phyloP scores from a whole-genome alignment of 768 basidiomycete species.

The Russula abietina region DNA sequence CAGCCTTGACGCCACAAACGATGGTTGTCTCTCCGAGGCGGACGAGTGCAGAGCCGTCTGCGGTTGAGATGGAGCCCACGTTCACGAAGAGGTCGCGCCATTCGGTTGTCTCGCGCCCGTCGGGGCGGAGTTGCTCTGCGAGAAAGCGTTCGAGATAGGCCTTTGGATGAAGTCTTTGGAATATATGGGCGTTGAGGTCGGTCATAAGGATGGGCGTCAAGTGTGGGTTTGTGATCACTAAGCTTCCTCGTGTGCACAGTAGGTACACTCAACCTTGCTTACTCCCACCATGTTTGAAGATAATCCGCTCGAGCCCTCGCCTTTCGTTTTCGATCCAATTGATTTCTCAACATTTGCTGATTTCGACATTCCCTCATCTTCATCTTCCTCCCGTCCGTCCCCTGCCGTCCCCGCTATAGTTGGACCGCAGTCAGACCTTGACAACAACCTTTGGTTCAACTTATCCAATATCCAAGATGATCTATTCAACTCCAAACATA shows the following conservation, averaged over 20 bases:
- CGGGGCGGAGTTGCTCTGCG: conserved; percentile 69
- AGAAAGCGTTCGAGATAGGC: conserved; percentile 86
- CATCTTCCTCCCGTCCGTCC: conserved; percentile 1
- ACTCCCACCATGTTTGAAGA: conserved; percentile 17
- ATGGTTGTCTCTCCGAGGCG: conserved; percentile 89
- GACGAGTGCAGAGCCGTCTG: conserved; percentile 88
- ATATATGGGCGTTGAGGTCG: conserved; percentile 39
- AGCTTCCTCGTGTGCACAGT: background rate
- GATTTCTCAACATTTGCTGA: conserved; percentile 9
- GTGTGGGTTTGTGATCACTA: background rate
- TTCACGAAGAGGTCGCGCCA: conserved; percentile 79
- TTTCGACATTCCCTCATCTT: conserved; percentile 6
- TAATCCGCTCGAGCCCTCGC: conserved; percentile 19
- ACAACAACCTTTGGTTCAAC: conserved; percentile 25
- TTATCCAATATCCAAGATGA: conserved; percentile 31
- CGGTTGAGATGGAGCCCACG: conserved; percentile 88
- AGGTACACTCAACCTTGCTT: background rate
- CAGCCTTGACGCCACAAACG: conserved; percentile 93
- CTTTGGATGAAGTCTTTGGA: conserved; percentile 85
- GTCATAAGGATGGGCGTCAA: background rate
- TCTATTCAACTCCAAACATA: conserved; percentile 27
- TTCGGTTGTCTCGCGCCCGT: conserved; percentile 62
- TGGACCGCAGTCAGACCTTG: conserved; percentile 14
- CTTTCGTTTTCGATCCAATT: conserved; percentile 13
- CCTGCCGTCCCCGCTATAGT: conserved; percentile 5